A percentile compares a stretch with the other conserved stretches of the same genome.
These are phyloP conservation scores for Gyrodon lividus DNA, from an alignment of 768 basidiomycete species.

Conservation along the genomic window DNA sequence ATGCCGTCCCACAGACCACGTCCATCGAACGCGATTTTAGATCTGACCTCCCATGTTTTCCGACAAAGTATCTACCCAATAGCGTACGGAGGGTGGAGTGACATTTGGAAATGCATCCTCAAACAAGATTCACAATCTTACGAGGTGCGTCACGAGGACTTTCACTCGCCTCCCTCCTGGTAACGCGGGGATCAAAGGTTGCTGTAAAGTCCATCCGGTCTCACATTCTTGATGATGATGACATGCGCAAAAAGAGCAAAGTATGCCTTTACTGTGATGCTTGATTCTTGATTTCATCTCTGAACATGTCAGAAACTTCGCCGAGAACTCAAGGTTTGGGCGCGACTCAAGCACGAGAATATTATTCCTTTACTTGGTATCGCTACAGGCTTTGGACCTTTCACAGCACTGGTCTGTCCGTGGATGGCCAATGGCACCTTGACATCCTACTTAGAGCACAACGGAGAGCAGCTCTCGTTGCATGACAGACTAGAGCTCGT, in stretches of 20 bases:
- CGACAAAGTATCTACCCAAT: slow-evolving; percentile 16
- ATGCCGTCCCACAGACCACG: not conserved
- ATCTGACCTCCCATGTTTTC: not conserved
- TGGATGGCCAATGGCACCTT: slow-evolving; percentile 25
- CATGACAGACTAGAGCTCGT: slow-evolving; percentile 20
- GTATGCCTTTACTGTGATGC: not conserved
- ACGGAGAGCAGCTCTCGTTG: slow-evolving; percentile 1
- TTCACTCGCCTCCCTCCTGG: not conserved
- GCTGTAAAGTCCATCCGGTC: slow-evolving; percentile 7
- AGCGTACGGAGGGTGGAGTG: slow-evolving; percentile 21
- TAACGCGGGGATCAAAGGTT: not conserved
- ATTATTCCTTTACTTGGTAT: slow-evolving; percentile 24
- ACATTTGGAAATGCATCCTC: slow-evolving; percentile 27
- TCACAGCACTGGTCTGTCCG: slow-evolving; percentile 28
- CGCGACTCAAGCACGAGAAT: slow-evolving; percentile 21
- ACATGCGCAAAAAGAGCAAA: slow-evolving; percentile 10
- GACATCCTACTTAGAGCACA: slow-evolving; percentile 17
- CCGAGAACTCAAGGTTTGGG: slow-evolving; percentile 28
- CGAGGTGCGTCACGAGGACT: slow-evolving; percentile 14
- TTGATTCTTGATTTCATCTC: not conserved
- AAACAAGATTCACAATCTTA: slow-evolving; percentile 14
- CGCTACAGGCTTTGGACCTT: slow-evolving; percentile 24
- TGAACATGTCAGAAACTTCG: slow-evolving; percentile 14
- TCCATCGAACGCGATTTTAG: not conserved
- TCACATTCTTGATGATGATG: slow-evolving; percentile 1